Evolutionary conservation across 345 rosid species (phyloP), one percentile per base, ranked within the genome.

Genomic region (Lumnitzera racemosa): DNA sequence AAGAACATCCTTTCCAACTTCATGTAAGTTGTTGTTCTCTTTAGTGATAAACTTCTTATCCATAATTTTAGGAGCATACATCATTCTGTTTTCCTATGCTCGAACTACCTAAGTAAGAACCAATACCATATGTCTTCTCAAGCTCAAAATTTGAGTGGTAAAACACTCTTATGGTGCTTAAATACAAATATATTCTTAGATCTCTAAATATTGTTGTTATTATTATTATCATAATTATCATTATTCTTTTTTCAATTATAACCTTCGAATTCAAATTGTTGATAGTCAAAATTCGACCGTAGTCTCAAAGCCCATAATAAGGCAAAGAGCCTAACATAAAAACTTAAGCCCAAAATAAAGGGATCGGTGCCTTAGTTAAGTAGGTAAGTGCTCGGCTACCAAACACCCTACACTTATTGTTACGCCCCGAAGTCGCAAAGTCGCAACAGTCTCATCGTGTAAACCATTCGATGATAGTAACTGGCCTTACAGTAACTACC

Each of bases 51-150:
- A 94, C 55, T 90, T 94, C 71, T 94, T 94, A 77, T 94, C 99
- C 99, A 94, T 94, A 57, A 94, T 90, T 81, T 94, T 94, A 78
- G 90, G 78, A 13, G 99, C 99, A 59, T 83, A 94, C 59, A 94
- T 82, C 51, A 63, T 63, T 72, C 97, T 97, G 56, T 88, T 90
- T 84, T 82, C 90, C 83, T 82, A 90, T 14, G 97, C 97, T 68
- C 97, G 79, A 62, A 94, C 99, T 61, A 90, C 99, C 97, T 94
- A 75, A 74, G 75, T 94, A 90, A 67, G 99, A 90, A 64, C 96
- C 97, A 72, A 90, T 96, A 53, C 96, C 97, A 66, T 90, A 90
- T 88, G 88, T 94, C 91, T 90, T 94, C 74, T 90, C 97, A 53
- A 90, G 81, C 69, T 94, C 99, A 72, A 90, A 94, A 82, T 94